A percentile compares a stretch with the other conserved stretches of the same genome.
These are phyloP conservation scores for Vaccinium vitisidaea DNA, from an alignment of 148 eudicot species.

Conservation along the genomic window DNA sequence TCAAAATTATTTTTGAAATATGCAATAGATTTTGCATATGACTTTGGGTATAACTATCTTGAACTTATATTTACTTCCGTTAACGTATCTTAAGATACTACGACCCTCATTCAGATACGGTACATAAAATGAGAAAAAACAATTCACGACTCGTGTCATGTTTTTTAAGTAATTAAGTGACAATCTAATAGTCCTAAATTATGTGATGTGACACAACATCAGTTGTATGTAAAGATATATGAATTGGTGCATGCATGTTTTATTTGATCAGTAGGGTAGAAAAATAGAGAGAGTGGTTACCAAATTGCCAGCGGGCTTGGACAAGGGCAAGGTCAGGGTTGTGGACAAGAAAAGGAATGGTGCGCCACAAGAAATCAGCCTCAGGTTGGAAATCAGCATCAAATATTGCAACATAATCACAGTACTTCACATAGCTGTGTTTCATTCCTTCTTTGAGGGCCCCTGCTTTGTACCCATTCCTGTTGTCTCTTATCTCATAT, in stretches of 20 bases:
- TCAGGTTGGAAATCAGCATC: constrained; percentile 88
- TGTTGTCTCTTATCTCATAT: constrained; percentile 64
- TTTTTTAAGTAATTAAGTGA: too few species aligned
- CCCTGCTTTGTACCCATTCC: constrained; percentile 77
- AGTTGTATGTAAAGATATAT: neutral
- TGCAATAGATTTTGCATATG: too few species aligned
- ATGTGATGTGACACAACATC: neutral
- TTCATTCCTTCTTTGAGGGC: constrained; percentile 73
- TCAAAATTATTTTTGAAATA: too few species aligned
- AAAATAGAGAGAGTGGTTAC: constrained; percentile 26
- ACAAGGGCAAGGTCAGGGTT: constrained; percentile 65
- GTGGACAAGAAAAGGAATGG: constrained; percentile 68
- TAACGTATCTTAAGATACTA: too few species aligned
- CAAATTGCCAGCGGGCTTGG: constrained; percentile 84
- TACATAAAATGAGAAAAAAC: too few species aligned
- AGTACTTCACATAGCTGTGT: constrained; percentile 54
- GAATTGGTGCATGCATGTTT: too few species aligned
- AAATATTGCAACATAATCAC: constrained; percentile 70
- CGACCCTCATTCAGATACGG: too few species aligned
- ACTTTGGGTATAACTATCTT: too few species aligned
- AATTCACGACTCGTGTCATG: neutral
- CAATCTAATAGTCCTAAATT: neutral
- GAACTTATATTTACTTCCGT: too few species aligned
- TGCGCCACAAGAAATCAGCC: constrained; percentile 59
- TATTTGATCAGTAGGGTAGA: neutral